Conservation (phyloP, 2,329 filamentous ascomycete species). For the Fusarium scirpi region DNA sequence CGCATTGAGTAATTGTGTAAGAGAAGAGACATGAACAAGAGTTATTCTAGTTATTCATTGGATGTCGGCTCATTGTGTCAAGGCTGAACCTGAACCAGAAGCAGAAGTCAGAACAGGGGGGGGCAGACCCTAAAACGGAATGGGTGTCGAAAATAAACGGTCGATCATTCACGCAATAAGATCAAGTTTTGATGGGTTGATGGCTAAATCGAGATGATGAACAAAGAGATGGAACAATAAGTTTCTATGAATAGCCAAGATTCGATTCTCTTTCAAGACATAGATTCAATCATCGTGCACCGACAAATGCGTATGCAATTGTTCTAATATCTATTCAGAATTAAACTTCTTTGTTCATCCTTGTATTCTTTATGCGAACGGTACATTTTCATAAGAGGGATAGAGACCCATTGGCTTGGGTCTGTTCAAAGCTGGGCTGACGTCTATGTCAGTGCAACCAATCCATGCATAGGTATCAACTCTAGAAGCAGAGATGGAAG, state of each 20-base stretch:
- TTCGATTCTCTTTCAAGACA: constrained; percentile 19
- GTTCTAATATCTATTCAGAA: constrained; percentile 6
- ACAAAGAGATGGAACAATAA: constrained; percentile 25
- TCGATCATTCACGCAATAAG: constrained; percentile 28
- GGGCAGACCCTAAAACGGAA: constrained; percentile 8
- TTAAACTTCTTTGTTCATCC: background rate
- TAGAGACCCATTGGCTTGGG: background rate
- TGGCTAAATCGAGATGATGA: constrained; percentile 30
- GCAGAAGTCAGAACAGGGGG: background rate
- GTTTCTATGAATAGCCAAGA: constrained; percentile 7
- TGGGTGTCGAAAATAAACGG: constrained; percentile 29
- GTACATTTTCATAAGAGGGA: constrained; percentile 7
- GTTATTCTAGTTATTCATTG: constrained; percentile 27
- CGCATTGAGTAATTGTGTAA: constrained; percentile 37
- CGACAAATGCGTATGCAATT: constrained; percentile 12
- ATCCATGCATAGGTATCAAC: constrained; percentile 21
- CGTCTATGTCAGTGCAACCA: constrained; percentile 41
- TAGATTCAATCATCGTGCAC: background rate
- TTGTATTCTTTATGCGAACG: constrained; percentile 44
- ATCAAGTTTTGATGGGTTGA: constrained; percentile 15
- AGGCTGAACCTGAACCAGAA: constrained; percentile 23
- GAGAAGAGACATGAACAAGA: constrained; percentile 3
- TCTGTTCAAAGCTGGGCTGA: background rate
- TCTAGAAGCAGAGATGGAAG: constrained; percentile 33
- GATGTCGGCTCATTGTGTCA: constrained; percentile 20